These are phyloP conservation scores for Metschnikowia similis DNA, from an alignment of 805 yeast species.

Conservation along the genomic window DNA sequence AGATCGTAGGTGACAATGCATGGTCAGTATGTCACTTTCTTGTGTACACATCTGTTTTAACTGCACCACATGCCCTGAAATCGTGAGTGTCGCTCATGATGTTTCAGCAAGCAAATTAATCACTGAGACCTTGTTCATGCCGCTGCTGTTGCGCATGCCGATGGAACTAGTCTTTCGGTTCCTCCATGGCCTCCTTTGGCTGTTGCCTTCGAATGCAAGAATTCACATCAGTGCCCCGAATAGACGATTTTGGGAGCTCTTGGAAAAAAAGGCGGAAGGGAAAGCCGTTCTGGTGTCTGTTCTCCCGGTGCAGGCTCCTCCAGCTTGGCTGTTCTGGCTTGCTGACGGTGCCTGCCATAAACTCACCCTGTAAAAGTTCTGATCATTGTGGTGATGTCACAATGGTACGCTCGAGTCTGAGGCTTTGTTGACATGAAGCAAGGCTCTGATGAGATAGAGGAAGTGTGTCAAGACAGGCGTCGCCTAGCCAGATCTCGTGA, in stretches of 20 bases:
- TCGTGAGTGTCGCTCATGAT: no score
- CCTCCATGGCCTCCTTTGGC: conserved; percentile 12
- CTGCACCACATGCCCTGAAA: no score
- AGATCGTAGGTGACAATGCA: no score
- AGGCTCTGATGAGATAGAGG: conserved; percentile 5
- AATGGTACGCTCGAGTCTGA: conserved; percentile 7
- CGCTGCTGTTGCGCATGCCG: conserved; percentile 5
- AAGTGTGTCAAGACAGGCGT: conserved; percentile 17
- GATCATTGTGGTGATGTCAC: conserved; percentile 1
- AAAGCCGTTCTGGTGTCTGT: background rate
- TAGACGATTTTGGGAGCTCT: background rate
- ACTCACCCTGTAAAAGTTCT: conserved; percentile 8
- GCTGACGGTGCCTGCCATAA: conserved; percentile 15
- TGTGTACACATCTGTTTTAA: no score
- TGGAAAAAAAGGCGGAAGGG: background rate
- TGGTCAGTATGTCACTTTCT: no score
- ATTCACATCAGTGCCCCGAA: conserved; percentile 3
- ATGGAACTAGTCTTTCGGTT: conserved; percentile 13
- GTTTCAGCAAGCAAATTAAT: conserved; percentile 16
- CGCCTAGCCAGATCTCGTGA: conserved; percentile 14
- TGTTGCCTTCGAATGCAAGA: conserved; percentile 15
- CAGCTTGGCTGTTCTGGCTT: conserved; percentile 4
- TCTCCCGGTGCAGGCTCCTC: background rate
- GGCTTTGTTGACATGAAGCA: background rate
- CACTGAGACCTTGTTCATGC: conserved; percentile 20